Conservation (phyloP, 192 early-diverging fungal genomes). For the Spinellus fusiger region DNA sequence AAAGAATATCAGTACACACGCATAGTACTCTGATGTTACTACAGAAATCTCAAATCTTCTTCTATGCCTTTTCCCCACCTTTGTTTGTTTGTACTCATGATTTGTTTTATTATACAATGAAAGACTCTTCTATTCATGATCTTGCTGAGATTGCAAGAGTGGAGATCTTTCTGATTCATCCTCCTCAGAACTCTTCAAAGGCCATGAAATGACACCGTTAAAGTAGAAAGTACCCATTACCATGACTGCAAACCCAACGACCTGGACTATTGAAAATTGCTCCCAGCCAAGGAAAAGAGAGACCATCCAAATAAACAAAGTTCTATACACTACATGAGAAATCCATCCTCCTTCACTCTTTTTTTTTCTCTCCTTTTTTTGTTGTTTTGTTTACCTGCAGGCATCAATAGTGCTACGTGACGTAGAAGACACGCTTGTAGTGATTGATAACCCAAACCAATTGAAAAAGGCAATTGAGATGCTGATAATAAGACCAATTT, state of each 20-base stretch:
- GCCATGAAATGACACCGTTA: conserved; percentile 68
- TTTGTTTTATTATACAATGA: not conserved
- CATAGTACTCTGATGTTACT: no score
- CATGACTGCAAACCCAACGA: conserved; percentile 73
- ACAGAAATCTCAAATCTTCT: no score
- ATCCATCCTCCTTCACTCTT: not conserved
- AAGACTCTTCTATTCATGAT: conserved; percentile 2
- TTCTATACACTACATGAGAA: conserved; percentile 31
- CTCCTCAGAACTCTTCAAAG: conserved; percentile 1
- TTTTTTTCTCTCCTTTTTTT: not conserved
- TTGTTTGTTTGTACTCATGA: no score
- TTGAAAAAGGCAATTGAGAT: conserved; percentile 95
- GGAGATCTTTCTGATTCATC: conserved; percentile 7
- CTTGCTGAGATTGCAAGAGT: no score
- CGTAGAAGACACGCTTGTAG: conserved; percentile 80
- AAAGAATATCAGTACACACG: no score
- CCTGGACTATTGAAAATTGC: conserved; percentile 83
- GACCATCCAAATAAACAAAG: conserved; percentile 93
- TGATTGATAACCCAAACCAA: conserved; percentile 91
- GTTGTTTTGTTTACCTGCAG: conserved; percentile 50
- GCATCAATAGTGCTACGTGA: conserved; percentile 94
- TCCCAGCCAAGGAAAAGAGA: conserved; percentile 94
- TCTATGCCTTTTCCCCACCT: no score
- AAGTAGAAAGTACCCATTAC: conserved; percentile 85
- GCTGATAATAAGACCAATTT: conserved; percentile 72